Evolutionary conservation across 225 moss, liverwort and hornwort genomes (phyloP).

Genomic region (Physcomitrium patens): DNA sequence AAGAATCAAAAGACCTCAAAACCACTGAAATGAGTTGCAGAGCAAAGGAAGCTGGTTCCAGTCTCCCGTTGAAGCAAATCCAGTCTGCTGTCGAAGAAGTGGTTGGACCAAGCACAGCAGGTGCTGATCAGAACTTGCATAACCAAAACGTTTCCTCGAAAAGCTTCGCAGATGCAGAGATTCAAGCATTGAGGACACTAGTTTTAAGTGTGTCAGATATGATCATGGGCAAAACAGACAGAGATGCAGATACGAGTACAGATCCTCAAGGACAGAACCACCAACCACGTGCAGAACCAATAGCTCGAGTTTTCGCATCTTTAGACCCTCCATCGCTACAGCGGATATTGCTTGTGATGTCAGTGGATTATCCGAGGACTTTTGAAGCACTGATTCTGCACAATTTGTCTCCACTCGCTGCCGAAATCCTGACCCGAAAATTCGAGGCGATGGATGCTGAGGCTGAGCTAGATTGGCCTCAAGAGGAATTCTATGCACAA

Average conservation of each 20-base stretch:
- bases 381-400: constrained; percentile 58
- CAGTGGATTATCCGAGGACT: constrained; percentile 56
- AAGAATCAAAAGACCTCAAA: background rate
- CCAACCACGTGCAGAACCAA: constrained; percentile 25
- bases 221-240: constrained; percentile 23
- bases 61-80: background rate
- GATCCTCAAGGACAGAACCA: background rate
- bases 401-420: constrained; percentile 60
- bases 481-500: constrained; percentile 53
- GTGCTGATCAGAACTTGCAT: background rate
- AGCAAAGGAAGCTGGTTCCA: background rate
- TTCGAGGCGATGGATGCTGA: constrained; percentile 64
- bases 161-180: constrained; percentile 37
- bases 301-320: constrained; percentile 43
- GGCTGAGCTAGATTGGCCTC: constrained; percentile 38
- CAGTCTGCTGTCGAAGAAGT: constrained; percentile 10
- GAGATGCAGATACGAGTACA: background rate
- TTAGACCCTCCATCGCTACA: constrained; percentile 50
- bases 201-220: constrained; percentile 41
- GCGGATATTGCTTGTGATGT: constrained; percentile 51
- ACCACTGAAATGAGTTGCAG: background rate
- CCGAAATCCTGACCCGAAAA: constrained; percentile 53
- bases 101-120: background rate
- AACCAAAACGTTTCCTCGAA: background rate
- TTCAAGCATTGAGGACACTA: constrained; percentile 45